Percentiles rank a stretch among this genome's conserved stretches.
Conservation (phyloP, 2,329 filamentous ascomycete genomes). For the Lachnellula arida region DNA sequence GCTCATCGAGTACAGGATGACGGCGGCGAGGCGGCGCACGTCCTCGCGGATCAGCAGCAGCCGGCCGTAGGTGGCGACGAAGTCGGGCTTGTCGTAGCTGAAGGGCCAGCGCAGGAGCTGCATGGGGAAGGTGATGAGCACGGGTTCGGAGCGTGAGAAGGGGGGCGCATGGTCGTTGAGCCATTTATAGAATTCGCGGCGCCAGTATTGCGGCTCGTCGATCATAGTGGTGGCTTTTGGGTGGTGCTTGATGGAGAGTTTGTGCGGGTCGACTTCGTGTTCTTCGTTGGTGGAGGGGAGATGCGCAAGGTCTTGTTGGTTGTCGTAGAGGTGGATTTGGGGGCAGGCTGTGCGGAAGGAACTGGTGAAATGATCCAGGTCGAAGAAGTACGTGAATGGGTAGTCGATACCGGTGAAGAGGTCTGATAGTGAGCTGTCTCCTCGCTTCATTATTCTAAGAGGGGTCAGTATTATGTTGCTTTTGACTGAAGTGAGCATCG, state of each 20-base stretch:
- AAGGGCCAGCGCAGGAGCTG: slow-evolving; percentile 31
- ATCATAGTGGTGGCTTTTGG: neutral
- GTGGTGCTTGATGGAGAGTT: neutral
- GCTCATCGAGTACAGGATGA: slow-evolving; percentile 29
- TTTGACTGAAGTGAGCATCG: too few relatives aligned
- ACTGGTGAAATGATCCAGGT: slow-evolving; percentile 38
- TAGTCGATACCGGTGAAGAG: neutral
- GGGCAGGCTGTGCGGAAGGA: slow-evolving; percentile 36
- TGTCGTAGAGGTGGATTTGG: slow-evolving; percentile 37
- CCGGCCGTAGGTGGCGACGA: slow-evolving; percentile 38
- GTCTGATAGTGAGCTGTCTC: neutral
- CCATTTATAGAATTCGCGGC: slow-evolving; percentile 1
- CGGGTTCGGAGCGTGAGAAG: neutral
- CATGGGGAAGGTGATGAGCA: neutral
- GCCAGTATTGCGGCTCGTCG: neutral
- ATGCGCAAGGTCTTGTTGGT: slow-evolving; percentile 33
- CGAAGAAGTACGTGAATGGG: slow-evolving; percentile 41
- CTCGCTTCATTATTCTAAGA: neutral
- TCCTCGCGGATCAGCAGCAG: slow-evolving; percentile 38
- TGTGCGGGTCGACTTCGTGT: neutral
- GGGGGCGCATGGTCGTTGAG: neutral
- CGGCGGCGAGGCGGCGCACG: slow-evolving; percentile 33
- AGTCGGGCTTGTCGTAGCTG: slow-evolving; percentile 40
- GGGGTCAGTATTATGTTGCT: neutral
- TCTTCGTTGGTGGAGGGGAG: slow-evolving; percentile 21